Evolutionary conservation across 352 stramenopile genomes (phyloP).

Genomic region (Phytopythium chamaehyphon): DNA sequence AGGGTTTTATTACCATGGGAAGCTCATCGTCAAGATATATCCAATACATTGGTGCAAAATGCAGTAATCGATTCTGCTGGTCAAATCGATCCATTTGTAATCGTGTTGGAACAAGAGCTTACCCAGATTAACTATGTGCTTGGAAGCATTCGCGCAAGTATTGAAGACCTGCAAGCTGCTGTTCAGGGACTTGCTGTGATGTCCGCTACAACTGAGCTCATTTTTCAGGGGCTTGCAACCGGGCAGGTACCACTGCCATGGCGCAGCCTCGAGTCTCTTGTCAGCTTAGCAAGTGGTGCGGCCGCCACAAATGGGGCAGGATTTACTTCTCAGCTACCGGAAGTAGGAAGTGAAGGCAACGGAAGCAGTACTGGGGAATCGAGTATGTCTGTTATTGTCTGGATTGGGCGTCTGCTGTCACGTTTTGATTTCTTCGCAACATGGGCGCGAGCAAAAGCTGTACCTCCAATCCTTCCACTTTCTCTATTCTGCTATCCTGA

Average conservation of each 20-base stretch:
- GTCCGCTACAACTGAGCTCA: slow-evolving; percentile 47
- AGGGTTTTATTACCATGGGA: slow-evolving; percentile 16
- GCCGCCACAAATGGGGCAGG: slow-evolving; percentile 19
- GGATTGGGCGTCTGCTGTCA: slow-evolving; percentile 51
- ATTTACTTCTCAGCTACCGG: slow-evolving; percentile 1
- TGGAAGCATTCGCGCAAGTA: slow-evolving; percentile 24
- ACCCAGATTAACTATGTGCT: slow-evolving; percentile 45
- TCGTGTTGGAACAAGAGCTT: slow-evolving; percentile 71
- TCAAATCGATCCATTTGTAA: slow-evolving; percentile 39
- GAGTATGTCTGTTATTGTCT: slow-evolving; percentile 41
- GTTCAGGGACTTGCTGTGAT: slow-evolving; percentile 56
- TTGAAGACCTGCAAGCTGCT: slow-evolving; percentile 49
- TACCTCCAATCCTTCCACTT: slow-evolving; percentile 32
- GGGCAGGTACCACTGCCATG: slow-evolving; percentile 60
- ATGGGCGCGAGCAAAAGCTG: slow-evolving; percentile 23
- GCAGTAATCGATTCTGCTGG: not conserved
- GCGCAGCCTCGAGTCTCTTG: slow-evolving; percentile 19
- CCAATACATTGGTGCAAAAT: not conserved
- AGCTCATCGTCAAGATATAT: not conserved
- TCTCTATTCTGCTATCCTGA: slow-evolving; percentile 73
- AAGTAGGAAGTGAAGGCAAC: not conserved
- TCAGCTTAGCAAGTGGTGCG: not conserved
- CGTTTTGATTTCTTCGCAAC: slow-evolving; percentile 52
- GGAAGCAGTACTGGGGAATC: too few species aligned
- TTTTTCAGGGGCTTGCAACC: slow-evolving; percentile 40